phyloP scores from a whole-genome alignment of 2,329 filamentous ascomycete species.

The Chrysosporium queenslandicum region DNA sequence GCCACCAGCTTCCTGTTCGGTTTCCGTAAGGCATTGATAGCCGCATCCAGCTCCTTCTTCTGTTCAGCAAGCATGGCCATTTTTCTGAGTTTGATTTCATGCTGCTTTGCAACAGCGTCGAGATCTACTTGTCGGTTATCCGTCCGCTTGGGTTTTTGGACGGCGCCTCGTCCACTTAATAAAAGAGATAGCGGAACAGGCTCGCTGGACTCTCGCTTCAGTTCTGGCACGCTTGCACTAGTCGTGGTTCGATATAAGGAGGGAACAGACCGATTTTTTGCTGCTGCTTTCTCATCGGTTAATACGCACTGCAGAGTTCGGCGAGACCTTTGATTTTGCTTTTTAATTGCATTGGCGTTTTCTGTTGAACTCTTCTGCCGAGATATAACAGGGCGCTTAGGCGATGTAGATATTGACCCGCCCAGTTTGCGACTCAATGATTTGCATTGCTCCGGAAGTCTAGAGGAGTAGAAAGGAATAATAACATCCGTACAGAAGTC shows the following conservation, averaged over 20 bases:
- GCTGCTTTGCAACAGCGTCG: conserved; percentile 35
- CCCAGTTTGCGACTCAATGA: conserved; percentile 40
- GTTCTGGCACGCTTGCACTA: conserved; percentile 30
- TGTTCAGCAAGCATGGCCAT: conserved; percentile 38
- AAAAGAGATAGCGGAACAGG: conserved; percentile 26
- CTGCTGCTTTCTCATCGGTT: conserved; percentile 35
- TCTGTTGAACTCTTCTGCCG: conserved; percentile 25
- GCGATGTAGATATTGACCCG: conserved; percentile 31
- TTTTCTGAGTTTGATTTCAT: conserved; percentile 39
- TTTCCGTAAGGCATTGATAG: conserved; percentile 39
- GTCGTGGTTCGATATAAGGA: conserved; percentile 36
- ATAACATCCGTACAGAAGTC: conserved; percentile 44
- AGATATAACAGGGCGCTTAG: conserved; percentile 27
- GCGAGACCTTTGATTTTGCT: conserved; percentile 25
- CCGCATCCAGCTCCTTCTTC: conserved; percentile 41
- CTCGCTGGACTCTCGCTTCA: conserved; percentile 36
- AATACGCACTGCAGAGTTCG: conserved; percentile 39
- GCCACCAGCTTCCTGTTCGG: conserved; percentile 40
- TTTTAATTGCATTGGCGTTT: conserved; percentile 24
- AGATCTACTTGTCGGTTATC: conserved; percentile 43
- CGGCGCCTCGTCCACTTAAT: conserved; percentile 32
- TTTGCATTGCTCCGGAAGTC: conserved; percentile 40
- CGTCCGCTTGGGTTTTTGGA: conserved; percentile 36
- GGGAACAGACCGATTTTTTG: conserved; percentile 25
- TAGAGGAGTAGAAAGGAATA: conserved; percentile 41